Evolutionary conservation across 139 green algal genomes (phyloP), one percentile per base, ranked within the genome.

Genomic region (Tetradesmus lagerheimii): DNA sequence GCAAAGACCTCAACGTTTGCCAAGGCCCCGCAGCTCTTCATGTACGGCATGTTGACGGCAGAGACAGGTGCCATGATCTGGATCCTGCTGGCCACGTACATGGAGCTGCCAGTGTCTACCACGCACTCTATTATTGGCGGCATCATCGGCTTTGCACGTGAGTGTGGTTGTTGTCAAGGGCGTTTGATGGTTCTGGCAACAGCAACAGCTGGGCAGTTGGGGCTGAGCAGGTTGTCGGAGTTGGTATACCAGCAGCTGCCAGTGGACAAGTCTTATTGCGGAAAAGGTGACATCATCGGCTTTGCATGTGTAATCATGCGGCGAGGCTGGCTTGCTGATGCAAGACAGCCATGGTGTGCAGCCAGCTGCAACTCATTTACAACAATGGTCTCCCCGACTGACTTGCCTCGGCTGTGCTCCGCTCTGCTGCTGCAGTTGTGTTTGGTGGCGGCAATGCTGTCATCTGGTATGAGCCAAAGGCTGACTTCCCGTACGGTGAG

Each of bases 101-200:
- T 94, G 62, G 91, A 93, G 80, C 90, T 96, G 45, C 93, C 95
- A 4, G 95, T 97, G 35, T 95, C 91, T 29, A 96, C 94, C 37
- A 97, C 95, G 20, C 95, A 96, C 92, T 95, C 93, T 57, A 94
- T 93, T 50, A 94, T 93, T 29, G 91, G 91, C 31, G 88, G 39
- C 5, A 85, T 93, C 29, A 82, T 93, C 15, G 91, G 91, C 1
- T 93, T 90, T 53, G 85, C 89, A 0, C 84, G 75, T 81, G 35
- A 81, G 75, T 81, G 16, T 1, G 4, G 2, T 79, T 14, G 8
- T 12, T 78, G 67, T 79, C 20, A 20, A 1, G 47, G 8, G 8
- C 16, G 18, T n/a, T n/a, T n/a, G n/a, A n/a, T 31, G 57, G 20
- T n/a, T n/a, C 31, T 31, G 23, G 57, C 9, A 4, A 18, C 23